phyloP scores from a whole-genome alignment of 805 yeast species.

The Suhomyces pyralidae region DNA sequence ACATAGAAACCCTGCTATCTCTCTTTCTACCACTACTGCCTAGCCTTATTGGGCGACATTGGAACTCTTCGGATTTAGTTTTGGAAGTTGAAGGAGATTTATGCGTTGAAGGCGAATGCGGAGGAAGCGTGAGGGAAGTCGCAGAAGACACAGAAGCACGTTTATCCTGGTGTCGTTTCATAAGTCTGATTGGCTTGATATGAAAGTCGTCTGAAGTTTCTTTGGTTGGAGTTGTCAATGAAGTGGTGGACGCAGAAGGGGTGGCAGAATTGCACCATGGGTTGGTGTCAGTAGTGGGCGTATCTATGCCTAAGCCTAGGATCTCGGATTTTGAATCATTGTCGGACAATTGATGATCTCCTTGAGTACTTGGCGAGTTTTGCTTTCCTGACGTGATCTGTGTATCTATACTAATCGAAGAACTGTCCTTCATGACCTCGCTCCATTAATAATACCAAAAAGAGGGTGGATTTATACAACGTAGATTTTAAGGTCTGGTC shows the following conservation, averaged over 20 bases:
- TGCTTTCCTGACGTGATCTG: not conserved
- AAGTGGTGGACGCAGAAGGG: not conserved
- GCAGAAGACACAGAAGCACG: conserved; percentile 6
- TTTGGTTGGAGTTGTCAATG: conserved; percentile 3
- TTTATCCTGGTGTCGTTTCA: conserved; percentile 21
- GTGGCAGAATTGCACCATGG: conserved; percentile 3
- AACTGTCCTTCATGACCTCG: not conserved
- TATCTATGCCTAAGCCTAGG: conserved; percentile 6
- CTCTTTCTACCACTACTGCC: conserved; percentile 12
- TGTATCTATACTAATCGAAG: not conserved
- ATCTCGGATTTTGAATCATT: not conserved
- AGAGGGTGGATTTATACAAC: not conserved
- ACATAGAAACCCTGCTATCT: conserved; percentile 5
- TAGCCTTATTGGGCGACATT: conserved; percentile 36
- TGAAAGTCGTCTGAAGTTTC: conserved; percentile 6
- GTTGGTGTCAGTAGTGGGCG: conserved; percentile 4
- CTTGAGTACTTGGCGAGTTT: not conserved
- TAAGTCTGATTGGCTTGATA: conserved; percentile 27
- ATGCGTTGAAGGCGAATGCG: conserved; percentile 3
- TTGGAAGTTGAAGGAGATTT: conserved; percentile 3
- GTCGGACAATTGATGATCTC: not conserved
- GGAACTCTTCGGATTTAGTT: conserved; percentile 27
- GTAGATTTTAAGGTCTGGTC: not conserved
- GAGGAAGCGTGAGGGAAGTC: conserved; percentile 4
- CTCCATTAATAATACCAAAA: not conserved